Conservation (phyloP, 352 stramenopile species). For the Phytophthora ramorum region DNA sequence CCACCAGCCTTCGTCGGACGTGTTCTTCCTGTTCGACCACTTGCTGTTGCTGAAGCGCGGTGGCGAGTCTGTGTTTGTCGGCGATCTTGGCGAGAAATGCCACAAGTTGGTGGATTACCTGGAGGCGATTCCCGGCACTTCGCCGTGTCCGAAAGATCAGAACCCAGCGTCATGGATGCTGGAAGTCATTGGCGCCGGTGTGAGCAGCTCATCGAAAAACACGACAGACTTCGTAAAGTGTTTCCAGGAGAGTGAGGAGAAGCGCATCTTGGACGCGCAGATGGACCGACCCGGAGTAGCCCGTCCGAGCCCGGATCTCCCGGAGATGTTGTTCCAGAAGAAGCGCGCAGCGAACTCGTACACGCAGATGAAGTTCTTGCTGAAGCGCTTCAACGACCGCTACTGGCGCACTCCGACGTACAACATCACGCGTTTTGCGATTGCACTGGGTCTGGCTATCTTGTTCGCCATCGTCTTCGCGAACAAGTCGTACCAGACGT, state of each 20-base stretch:
- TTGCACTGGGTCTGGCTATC: constrained; percentile 66
- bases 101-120: constrained; percentile 58
- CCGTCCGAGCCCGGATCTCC: constrained; percentile 17
- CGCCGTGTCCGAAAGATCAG: constrained; percentile 15
- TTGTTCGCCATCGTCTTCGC: constrained; percentile 45
- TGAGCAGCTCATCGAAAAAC: constrained; percentile 13
- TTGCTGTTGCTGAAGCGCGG: constrained; percentile 68
- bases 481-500: constrained; percentile 42
- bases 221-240: constrained; percentile 40
- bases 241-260: constrained; percentile 40
- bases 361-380: constrained; percentile 25
- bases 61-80: constrained; percentile 77
- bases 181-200: constrained; percentile 34
- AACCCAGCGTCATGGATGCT: constrained; percentile 35
- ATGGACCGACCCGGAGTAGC: constrained; percentile 28
- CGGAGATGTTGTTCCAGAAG: constrained; percentile 35
- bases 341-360: constrained; percentile 32
- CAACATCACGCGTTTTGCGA: constrained; percentile 41
- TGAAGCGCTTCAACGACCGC: constrained; percentile 25
- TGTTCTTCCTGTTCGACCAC: constrained; percentile 86
- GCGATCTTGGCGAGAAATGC: constrained; percentile 63
- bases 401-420: background rate
- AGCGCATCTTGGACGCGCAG: constrained; percentile 3
- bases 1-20: constrained; percentile 84
- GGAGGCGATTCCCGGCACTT: constrained; percentile 42